These are phyloP conservation scores for Calonectria fujianensis DNA, from an alignment of 2,329 filamentous ascomycete species.

Conservation along the genomic window DNA sequence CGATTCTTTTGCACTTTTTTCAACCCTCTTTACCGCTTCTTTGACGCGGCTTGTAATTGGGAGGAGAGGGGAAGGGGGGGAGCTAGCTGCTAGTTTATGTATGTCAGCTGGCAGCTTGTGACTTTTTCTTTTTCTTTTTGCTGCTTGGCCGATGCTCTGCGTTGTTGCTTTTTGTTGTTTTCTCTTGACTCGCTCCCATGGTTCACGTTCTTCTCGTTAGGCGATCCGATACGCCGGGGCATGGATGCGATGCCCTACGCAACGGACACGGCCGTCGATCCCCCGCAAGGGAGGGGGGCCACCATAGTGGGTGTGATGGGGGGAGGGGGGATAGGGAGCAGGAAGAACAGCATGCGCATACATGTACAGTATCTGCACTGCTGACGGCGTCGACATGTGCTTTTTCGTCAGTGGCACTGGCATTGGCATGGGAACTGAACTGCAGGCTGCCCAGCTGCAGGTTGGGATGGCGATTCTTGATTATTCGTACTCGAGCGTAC, in stretches of 20 bases:
- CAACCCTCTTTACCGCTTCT: constrained; percentile 28
- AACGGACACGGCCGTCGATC: constrained; percentile 29
- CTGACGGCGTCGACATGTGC: constrained; percentile 21
- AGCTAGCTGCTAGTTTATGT: constrained; percentile 12
- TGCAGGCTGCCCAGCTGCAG: constrained; percentile 1
- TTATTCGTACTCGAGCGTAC: constrained; percentile 32
- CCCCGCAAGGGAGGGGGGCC: constrained; percentile 27
- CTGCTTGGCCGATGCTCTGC: not conserved
- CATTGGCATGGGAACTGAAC: constrained; percentile 7
- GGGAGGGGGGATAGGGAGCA: not conserved
- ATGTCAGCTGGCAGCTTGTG: constrained; percentile 20
- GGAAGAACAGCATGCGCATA: constrained; percentile 1
- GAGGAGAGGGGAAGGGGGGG: not conserved
- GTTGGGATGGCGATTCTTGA: constrained; percentile 13
- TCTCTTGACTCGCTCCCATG: not conserved
- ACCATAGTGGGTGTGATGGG: constrained; percentile 11
- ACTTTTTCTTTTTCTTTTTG: constrained; percentile 21
- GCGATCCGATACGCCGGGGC: constrained; percentile 29
- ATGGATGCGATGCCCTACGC: constrained; percentile 25
- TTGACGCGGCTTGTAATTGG: constrained; percentile 4
- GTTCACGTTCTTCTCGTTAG: constrained; percentile 26
- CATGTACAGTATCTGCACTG: constrained; percentile 2
- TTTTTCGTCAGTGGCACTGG: constrained; percentile 8
- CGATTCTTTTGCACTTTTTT: constrained; percentile 13
- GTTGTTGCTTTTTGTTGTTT: not conserved